phyloP scores from a whole-genome alignment of 2,329 filamentous ascomycete genomes.

The Incumbomyces lentus region DNA sequence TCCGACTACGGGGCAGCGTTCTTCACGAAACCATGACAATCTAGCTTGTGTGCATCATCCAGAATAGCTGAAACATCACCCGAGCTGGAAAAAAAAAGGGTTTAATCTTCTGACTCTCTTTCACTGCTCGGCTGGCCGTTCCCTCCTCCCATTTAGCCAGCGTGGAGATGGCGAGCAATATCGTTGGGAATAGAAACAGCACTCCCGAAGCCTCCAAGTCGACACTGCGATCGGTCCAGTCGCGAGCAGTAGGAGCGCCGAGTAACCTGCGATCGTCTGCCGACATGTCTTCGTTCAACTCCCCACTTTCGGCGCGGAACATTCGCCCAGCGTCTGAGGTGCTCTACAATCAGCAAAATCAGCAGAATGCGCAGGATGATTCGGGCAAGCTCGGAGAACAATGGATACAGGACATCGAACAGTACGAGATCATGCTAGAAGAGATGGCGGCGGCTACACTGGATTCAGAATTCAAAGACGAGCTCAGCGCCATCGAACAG shows the following conservation, averaged over 20 bases:
- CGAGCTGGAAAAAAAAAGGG: constrained; percentile 1
- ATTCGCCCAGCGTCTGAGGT: constrained; percentile 94
- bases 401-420: constrained; percentile 98
- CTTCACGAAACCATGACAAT: background rate
- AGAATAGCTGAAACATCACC: background rate
- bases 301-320: constrained; percentile 58
- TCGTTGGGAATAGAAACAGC: constrained; percentile 84
- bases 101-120: background rate
- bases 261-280: constrained; percentile 79
- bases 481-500: constrained; percentile 96
- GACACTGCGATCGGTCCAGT: constrained; percentile 72
- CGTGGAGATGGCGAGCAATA: constrained; percentile 48
- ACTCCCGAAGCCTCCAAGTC: constrained; percentile 83
- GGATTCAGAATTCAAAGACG: constrained; percentile 99
- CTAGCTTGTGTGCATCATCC: background rate
- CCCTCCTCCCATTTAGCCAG: background rate
- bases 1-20: background rate
- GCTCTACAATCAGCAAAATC: constrained; percentile 66
- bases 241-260: constrained; percentile 55
- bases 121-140: background rate
- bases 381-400: constrained; percentile 90
- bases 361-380: constrained; percentile 64
- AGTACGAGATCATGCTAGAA: constrained; percentile 96
- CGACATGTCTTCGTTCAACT: constrained; percentile 81
- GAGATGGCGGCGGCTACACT: constrained; percentile 98